Base-by-base conservation (phyloP, 495 filamentous ascomycete genomes). In the Glutinoglossum americanum region DNA sequence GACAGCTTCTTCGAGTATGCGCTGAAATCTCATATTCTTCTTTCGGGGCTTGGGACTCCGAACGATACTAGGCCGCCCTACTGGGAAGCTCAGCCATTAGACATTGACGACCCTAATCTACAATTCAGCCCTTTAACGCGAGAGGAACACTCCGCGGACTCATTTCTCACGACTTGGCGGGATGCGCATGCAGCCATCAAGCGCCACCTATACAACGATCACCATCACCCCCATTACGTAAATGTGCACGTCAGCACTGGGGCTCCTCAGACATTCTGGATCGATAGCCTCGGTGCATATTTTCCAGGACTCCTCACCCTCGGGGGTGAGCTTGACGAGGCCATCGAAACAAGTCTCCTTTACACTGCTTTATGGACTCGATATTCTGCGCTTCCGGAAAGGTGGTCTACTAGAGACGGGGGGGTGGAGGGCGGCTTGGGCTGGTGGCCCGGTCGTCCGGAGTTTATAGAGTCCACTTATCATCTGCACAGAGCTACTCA, bases 1-100 rank as follows among this genome's bases (percentile, higher is more conserved):
- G 92, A 97, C 68, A 95, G 89, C 70, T 98, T 97, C 70, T 97
- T 90, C 63, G 92, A 98, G 71, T 98, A 98, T 66, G 92, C 92
- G 1, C 76, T 95, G 65, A 98, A 98, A 66, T 84, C 89, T 1
- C 81, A 93, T 62, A 83, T 98, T 60, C 70, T 98, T 9, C 78
- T 96, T 19, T 94, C 90, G 1, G 81, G 85, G 5, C 54, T 51
- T 32, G 60, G 45, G n/a, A 10, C 51, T 57, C 1, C 35, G 53
- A 45, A 21, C 69, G 11, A 59, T 64, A 77, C 17, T 61, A 72
- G n/a, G 32, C 1, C 17, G 1, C 76, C 75, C 1, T 78, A 77
- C 54, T 67, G 66, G 26, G 44, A 60, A 27, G 70, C 69, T 78
- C 49, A 53, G 25, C 11, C 49, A 53, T 23, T 30, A 13, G 7